A percentile compares a stretch with the other conserved stretches of the same genome.
These are phyloP conservation scores for Blastomyces parvus DNA, from an alignment of 2,329 filamentous ascomycete genomes.

Conservation along the genomic window DNA sequence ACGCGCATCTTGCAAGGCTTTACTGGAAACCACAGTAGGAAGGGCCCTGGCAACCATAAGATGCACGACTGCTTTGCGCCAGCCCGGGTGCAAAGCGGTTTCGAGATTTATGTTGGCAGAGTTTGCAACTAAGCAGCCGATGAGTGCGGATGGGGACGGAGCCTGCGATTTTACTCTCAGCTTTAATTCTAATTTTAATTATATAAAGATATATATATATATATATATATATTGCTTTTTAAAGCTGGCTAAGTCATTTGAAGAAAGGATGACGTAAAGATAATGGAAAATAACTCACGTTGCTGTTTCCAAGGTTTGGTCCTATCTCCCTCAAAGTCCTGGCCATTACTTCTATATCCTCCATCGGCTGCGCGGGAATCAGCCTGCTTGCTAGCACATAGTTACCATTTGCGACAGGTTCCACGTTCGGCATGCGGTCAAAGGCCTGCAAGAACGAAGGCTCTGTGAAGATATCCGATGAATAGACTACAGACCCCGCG, in stretches of 20 bases:
- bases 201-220: too few relatives aligned
- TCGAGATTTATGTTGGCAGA: neutral
- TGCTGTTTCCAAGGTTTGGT: neutral
- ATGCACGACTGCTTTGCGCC: neutral
- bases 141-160: neutral
- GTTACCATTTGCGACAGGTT: neutral
- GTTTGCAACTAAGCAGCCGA: neutral
- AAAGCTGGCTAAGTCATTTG: neutral
- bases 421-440: neutral
- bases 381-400: neutral
- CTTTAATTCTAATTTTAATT: neutral
- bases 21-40: neutral
- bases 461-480: neutral
- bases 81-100: neutral
- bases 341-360: neutral
- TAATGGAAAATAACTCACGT: neutral
- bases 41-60: neutral
- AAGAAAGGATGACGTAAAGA: neutral
- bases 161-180: neutral
- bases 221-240: too few relatives aligned
- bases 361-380: neutral
- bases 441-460: neutral
- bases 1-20: neutral
- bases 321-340: neutral
- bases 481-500: neutral